Base-by-base conservation (phyloP, 345 rosid species). In the Rhizophora apiculata region DNA sequence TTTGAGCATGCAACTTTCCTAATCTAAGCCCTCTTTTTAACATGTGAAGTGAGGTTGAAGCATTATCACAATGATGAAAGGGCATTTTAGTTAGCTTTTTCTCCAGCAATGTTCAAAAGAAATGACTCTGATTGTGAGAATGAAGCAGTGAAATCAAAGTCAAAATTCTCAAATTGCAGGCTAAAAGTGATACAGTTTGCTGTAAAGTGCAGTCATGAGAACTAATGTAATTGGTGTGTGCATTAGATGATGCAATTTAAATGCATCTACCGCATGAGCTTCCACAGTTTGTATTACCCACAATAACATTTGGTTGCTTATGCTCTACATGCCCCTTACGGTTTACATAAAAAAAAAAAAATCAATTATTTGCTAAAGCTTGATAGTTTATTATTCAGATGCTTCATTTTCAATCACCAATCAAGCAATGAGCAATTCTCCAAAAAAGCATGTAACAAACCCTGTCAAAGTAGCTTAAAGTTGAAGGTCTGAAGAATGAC, bases 161-260 rank as follows among this genome's bases (percentile, higher is more conserved):
- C 7, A 9, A 22, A 9, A 55, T 22, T n/a, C 59, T 22, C 15
- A 26, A 24, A 26, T 26, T 55, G 29, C 22, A 21, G 22, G 1
- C 46, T 8, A 37, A 37, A 37, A 8, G 43, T 1, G 43, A 11
- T 21, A 24, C 5, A 53, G 20, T 6, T 53, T 22, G 22, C 22
- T 53, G 27, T 53, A 1, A 3, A 60, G 34, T 19, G 54, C 19
- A 13, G 15, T 11, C 62, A 56, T 0, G 32, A 22, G 18, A 37
- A 54, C 81, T 79, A 60, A 24, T 24, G 24, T 1, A 24, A 24
- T 24, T 24, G 24, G 24, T 24, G 81, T 74, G 63, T 68, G 74
- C 26, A 70, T 57, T 26, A 78, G 65, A 65, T 81, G 79, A 53
- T 81, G 74, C 65, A 78, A 37, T 59, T 66, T 72, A 65, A 81